Evolutionary conservation across 805 yeast species (phyloP), one percentile per base, ranked within the genome.

Genomic region (Diddensiella santjacobensis): DNA sequence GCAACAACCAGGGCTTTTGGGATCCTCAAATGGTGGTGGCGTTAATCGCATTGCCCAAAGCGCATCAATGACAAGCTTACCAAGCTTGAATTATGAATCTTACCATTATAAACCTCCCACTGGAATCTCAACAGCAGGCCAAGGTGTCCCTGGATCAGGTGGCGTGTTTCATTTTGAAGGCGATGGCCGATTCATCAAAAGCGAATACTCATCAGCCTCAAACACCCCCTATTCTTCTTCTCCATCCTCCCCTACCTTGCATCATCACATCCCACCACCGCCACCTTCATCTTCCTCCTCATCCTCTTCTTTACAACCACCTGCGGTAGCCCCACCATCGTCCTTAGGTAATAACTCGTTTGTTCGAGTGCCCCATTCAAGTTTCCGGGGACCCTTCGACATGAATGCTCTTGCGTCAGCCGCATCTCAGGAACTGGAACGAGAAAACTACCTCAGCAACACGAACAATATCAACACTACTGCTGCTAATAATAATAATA

Each of bases 371-470:
- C 61, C 62, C 23, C 50, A 58, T 20, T 44, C 56, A 20, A 49
- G 48, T 40, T 37, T 48, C 22, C 30, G 48, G 11, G 47, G 57
- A 24, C 59, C 58, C 26, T 64, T 62, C 45, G 74, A 71, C 48
- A 70, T 71, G 62, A 68, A 71, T 52, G 62, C 70, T 24, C 58
- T 71, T 42, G 75, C 75, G 5, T 64, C 71, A 1, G 75, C 75
- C 1, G 75, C 75, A 1, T 63, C 74, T 4, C 73, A 71, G 49
- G 69, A 69, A 47, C 65, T 71, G n/a, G 75, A 71, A 58, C 65
- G 67, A 2, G 70, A 66, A 42, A 57, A 57, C 40, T 24, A 30
- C 38, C 38, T 35, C 8, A 35, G 18, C 15, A 35, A 35, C 18
- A 17, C 6, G 8, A n/a, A n/a, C n/a, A n/a, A n/a, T 23, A 51